These are phyloP conservation scores for Suhomyces pyralidae DNA, from an alignment of 805 yeast species.

Conservation along the genomic window DNA sequence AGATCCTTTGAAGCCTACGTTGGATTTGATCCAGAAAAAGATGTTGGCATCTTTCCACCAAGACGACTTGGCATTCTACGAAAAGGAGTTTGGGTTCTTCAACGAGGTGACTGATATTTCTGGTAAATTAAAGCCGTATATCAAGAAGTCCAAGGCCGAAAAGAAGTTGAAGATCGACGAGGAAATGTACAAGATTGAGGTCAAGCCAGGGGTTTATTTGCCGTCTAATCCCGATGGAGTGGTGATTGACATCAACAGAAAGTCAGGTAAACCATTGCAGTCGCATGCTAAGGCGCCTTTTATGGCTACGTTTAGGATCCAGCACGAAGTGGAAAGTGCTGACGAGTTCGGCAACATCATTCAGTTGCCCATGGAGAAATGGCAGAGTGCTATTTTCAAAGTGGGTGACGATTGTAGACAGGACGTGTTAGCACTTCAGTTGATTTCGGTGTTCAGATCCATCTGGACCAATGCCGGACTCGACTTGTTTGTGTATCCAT, in stretches of 20 bases:
- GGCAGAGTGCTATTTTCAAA: conserved; percentile 96
- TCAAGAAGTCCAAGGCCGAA: conserved; percentile 92
- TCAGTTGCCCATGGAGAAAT: conserved; percentile 52
- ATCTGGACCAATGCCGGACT: conserved; percentile 87
- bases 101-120: conserved; percentile 89
- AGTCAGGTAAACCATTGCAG: conserved; percentile 91
- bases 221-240: conserved; percentile 97
- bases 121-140: conserved; percentile 91
- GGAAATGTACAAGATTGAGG: conserved; percentile 78
- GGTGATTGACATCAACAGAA: conserved; percentile 87
- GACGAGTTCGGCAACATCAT: conserved; percentile 37
- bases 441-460: conserved; percentile 86
- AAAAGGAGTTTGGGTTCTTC: conserved; percentile 84
- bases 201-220: conserved; percentile 80
- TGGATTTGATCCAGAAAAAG: conserved; percentile 66
- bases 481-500: conserved; percentile 88
- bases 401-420: conserved; percentile 99
- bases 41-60: conserved; percentile 62
- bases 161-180: conserved; percentile 95
- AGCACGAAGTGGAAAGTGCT: conserved; percentile 49
- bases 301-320: conserved; percentile 90
- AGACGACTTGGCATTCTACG: conserved; percentile 64
- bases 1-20: conserved; percentile 75
- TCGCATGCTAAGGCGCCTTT: conserved; percentile 99
- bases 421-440: conserved; percentile 89